Conservation (phyloP, 805 yeast species). For the Wickerhamomyces pijperi region DNA sequence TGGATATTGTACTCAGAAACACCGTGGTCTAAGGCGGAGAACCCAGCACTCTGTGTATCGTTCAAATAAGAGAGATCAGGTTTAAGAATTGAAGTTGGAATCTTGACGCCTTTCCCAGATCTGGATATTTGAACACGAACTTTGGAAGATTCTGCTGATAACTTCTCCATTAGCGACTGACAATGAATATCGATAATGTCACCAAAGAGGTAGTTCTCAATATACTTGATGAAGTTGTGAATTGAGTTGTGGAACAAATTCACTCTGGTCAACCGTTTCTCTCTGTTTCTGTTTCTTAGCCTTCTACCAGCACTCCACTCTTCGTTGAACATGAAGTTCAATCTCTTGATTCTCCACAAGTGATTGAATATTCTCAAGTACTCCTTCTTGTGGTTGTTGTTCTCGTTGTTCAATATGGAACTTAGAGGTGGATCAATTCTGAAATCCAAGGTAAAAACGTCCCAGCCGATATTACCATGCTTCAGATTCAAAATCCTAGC, state of each 20-base stretch:
- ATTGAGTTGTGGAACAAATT: slow-evolving; percentile 23
- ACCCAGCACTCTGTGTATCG: slow-evolving; percentile 6
- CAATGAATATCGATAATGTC: slow-evolving; percentile 19
- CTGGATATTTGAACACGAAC: slow-evolving; percentile 1
- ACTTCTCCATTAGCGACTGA: slow-evolving; percentile 14
- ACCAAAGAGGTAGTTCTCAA: slow-evolving; percentile 21
- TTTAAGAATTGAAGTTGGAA: slow-evolving; percentile 18
- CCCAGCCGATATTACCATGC: slow-evolving; percentile 80
- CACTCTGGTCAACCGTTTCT: slow-evolving; percentile 20
- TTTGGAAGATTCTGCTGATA: slow-evolving; percentile 17
- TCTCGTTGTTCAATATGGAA: slow-evolving; percentile 40
- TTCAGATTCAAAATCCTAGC: slow-evolving; percentile 71
- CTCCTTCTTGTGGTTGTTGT: slow-evolving; percentile 34
- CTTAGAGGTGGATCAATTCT: slow-evolving; percentile 40
- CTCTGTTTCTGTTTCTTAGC: slow-evolving; percentile 14
- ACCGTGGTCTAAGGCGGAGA: slow-evolving; percentile 2
- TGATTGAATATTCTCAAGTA: slow-evolving; percentile 79
- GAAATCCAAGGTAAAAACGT: slow-evolving; percentile 82
- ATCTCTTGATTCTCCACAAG: slow-evolving; percentile 67
- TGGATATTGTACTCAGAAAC: slow-evolving; percentile 33
- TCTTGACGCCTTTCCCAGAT: slow-evolving; percentile 16
- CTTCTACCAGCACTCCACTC: slow-evolving; percentile 34
- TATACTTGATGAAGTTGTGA: slow-evolving; percentile 19
- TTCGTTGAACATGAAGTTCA: slow-evolving; percentile 36
- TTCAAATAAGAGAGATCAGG: slow-evolving; percentile 19